Evolutionary conservation across 495 filamentous ascomycete genomes (phyloP), one percentile per base, ranked within the genome.

Genomic region (Daldinia vernicosa): DNA sequence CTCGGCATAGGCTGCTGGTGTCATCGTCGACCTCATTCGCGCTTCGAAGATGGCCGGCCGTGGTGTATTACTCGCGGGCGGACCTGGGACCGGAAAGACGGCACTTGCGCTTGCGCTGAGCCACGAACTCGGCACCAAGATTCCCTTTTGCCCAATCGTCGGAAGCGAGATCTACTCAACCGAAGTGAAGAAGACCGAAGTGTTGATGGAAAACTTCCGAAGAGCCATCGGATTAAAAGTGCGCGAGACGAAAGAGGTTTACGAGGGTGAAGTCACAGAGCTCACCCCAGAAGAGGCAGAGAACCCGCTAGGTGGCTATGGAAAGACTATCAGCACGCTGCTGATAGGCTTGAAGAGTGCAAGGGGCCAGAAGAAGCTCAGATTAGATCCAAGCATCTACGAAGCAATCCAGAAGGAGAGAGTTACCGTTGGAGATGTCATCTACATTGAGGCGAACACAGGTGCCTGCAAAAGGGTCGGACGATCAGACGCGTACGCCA

Each of bases 121-220:
- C 74, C 94, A 97, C 78, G 95, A 98, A 78, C 88, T 99, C 61
- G 95, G 95, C 72, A 95, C 94, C 12, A 97, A 97, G 81, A 96
- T 99, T 58, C 95, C 95, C 5, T 99, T 99, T 78, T 97, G 94
- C 76, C 93, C 94, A 35, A 97, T 99, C 74, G 94, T 96, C 30
- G 95, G 93, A 66, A 97, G 94, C 81, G 95, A 99, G 76, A 90
- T 99, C 71, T 99, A 97, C 83, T 95, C 92, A 51, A 91, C 95
- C 40, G 95, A 99, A 80, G 93, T 99, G 64, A 98, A 98, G 88
- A 99, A 99, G 88, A 98, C 95, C 19, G 95, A 99, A 80, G 91
- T 95, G 39, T 83, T 99, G 76, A 98, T 97, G 93, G 95, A 99
- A 85, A 97, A 97, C 79, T 99, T 99, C 80, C 88, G 95, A 78